Evolutionary conservation across 768 basidiomycete species (phyloP), one percentile per base, ranked within the genome.

Genomic region (Trametes cingulata): DNA sequence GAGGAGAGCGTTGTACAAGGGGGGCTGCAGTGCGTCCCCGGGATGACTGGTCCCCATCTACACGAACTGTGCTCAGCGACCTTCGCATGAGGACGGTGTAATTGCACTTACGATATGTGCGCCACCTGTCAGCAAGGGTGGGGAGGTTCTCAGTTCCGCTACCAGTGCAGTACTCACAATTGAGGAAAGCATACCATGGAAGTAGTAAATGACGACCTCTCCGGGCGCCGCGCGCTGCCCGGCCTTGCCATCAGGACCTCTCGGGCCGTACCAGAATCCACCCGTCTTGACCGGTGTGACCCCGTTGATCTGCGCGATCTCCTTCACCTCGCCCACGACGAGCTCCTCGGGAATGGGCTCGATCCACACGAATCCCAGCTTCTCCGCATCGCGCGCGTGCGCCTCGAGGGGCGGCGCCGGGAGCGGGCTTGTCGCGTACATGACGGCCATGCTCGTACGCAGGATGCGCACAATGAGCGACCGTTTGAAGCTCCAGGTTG

Each of bases 121-220:
- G 6, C 75, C 72, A 2, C 73, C 74, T 62, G 46, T 19, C 13
- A n/a, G 22, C 43, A 24, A 12, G 6, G 2, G 17, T 29, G 22
- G n/a, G n/a, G n/a, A n/a, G n/a, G n/a, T n/a, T 29, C 6, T 15
- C 1, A 37, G 45, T 33, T 20, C 39, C 24, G 14, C 15, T 9
- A n/a, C 22, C 9, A n/a, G 5, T 25, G 33, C 15, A 9, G 27
- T 9, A 20, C 20, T 7, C 7, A 9, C 15, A 13, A 27, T 27
- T 27, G 24, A 22, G 17, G 22, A 15, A 52, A 24, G 6, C 58
- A 24, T 37, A 52, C 58, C 75, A 54, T 76, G 72, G 41, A 76
- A 58, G 57, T 72, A 69, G 39, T 72, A 52, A 6, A 75, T 59
- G 49, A 79, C 68, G 62, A 72, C 74, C 55, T 78, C 76, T 1